Evolutionary conservation across 2,329 filamentous ascomycete genomes (phyloP), one percentile per base, ranked within the genome.

Genomic region (Diaporthe caulivora): DNA sequence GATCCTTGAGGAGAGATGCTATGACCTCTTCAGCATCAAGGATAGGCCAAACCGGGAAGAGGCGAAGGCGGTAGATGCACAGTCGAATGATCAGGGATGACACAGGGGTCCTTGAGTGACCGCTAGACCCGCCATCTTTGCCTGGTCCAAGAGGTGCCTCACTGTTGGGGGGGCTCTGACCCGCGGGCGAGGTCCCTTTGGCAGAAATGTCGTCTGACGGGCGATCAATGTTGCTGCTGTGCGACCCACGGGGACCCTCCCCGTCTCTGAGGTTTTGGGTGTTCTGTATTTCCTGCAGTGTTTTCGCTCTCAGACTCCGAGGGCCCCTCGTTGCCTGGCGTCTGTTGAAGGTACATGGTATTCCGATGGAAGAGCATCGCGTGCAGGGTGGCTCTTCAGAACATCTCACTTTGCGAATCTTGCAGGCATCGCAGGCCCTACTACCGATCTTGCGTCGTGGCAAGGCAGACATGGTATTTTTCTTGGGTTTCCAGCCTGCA

Each of bases 41-140:
- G 49, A 88, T 84, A 31, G 87, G 87, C 87, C 87, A 88, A 4
- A 88, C 84, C 0, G 87, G 86, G 67, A 86, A 88, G 58, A 88
- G 79, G 17, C 86, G 84, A n/a, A 86, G 82, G 4, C 84, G 84
- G 75, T 87, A 88, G 62, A 86, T 80, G 75, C 86, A 85, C 6
- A 88, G 79, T 2, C 79, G 78, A 65, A 80, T 73, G 57, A 82
- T 75, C 49, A 82, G 76, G 73, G 77, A 77, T 69, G 74, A 77
- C 47, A 72, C 70, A 44, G 76, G 70, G 29, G 72, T 76, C 21
- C 60, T 72, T 21, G 40, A 31, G n/a, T 13, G 0, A n/a, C 47
- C 15, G 44, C 18, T 60, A 44, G 68, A 29, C 72, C 57, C 37
- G 73, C 64, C 29, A 54, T 44, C 51, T 71, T 26, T 31, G 21